A percentile compares a stretch with the other conserved stretches of the same genome.
phyloP scores from a whole-genome alignment of 352 stramenopile genomes.

The Globisporangium rhizosaccharum region DNA sequence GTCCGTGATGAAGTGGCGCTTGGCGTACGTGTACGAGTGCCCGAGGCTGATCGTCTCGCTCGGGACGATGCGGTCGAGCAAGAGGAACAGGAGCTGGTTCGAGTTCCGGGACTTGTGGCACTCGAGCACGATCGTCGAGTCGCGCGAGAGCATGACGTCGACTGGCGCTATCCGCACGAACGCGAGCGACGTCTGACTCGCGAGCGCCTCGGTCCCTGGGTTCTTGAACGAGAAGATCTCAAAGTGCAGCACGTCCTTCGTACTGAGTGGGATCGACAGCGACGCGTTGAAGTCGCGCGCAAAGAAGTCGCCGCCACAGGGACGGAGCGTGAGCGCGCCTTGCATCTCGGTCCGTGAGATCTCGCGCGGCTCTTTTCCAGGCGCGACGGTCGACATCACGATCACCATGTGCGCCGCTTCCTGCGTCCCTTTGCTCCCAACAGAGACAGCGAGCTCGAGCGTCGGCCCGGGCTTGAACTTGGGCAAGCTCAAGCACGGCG shows the following conservation, averaged over 20 bases:
- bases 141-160: slow-evolving; percentile 70
- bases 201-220: slow-evolving; percentile 44
- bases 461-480: slow-evolving; percentile 53
- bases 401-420: slow-evolving; percentile 72
- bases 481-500: slow-evolving; percentile 61
- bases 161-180: slow-evolving; percentile 70
- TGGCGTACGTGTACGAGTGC: slow-evolving; percentile 77
- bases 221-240: slow-evolving; percentile 71
- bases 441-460: slow-evolving; percentile 71
- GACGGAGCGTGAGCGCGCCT: slow-evolving; percentile 55
- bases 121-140: slow-evolving; percentile 67
- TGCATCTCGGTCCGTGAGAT: slow-evolving; percentile 78
- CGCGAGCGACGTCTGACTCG: slow-evolving; percentile 58
- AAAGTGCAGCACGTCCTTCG: slow-evolving; percentile 68
- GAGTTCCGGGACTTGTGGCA: slow-evolving; percentile 44
- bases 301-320: slow-evolving; percentile 68
- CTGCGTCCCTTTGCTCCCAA: slow-evolving; percentile 63
- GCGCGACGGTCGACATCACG: slow-evolving; percentile 48
- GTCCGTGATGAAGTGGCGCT: slow-evolving; percentile 76
- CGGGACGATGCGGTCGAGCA: slow-evolving; percentile 67
- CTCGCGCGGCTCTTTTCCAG: slow-evolving; percentile 45
- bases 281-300: slow-evolving; percentile 74
- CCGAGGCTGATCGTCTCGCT: slow-evolving; percentile 57
- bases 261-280: slow-evolving; percentile 59
- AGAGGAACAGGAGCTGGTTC: slow-evolving; percentile 65